Conservation (phyloP, 768 basidiomycete species). For the Nevesoporus exiguus region DNA sequence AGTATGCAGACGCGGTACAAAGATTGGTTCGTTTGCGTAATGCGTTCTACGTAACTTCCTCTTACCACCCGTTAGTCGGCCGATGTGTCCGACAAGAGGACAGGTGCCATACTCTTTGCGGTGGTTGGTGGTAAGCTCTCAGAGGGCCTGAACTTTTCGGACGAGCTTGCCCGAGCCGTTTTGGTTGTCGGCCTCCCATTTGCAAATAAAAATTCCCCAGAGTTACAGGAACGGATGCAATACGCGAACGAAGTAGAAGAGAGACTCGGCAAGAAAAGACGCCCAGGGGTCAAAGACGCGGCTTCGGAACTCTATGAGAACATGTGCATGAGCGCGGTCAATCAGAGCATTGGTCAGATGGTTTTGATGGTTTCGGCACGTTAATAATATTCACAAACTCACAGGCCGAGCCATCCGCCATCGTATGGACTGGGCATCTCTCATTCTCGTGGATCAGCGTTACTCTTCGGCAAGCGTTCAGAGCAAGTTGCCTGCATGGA, state of each 20-base stretch:
- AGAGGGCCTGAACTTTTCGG: conserved; percentile 80
- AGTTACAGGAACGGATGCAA: conserved; percentile 87
- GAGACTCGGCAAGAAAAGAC: conserved; percentile 35
- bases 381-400: background rate
- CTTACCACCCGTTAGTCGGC: conserved; percentile 20
- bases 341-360: conserved; percentile 87
- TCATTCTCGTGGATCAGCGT: conserved; percentile 83
- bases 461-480: conserved; percentile 69
- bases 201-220: conserved; percentile 86
- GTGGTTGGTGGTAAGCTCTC: conserved; percentile 98
- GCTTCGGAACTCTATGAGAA: conserved; percentile 86
- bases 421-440: conserved; percentile 84
- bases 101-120: conserved; percentile 83
- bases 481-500: conserved; percentile 89
- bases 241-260: conserved; percentile 70
- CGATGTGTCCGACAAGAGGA: conserved; percentile 28
- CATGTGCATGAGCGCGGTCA: conserved; percentile 91
- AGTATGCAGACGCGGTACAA: conserved; percentile 57
- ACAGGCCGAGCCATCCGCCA: conserved; percentile 92
- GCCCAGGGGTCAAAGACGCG: conserved; percentile 53
- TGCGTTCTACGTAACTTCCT: background rate
- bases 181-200: conserved; percentile 90
- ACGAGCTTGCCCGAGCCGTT: conserved; percentile 81
- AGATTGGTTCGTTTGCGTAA: conserved; percentile 15
- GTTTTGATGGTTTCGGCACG: background rate